A percentile compares a stretch with the other conserved stretches of the same genome.
Evolutionary conservation across 306 rosid species (phyloP).

Genomic region (Styphnolobium japonicum): DNA sequence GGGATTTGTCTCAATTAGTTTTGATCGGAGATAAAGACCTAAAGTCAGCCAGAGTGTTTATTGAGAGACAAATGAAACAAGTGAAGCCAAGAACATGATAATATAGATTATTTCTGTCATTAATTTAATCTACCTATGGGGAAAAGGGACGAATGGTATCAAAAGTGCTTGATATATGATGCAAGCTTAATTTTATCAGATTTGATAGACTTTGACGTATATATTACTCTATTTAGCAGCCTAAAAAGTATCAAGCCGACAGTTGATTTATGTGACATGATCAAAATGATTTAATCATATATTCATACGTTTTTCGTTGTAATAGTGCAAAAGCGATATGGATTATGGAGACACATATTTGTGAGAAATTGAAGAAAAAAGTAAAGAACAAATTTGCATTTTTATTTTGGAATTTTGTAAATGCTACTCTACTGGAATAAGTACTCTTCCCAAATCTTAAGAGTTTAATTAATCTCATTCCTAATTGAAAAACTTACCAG

Average conservation of each 20-base stretch:
- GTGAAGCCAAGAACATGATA: constrained; percentile 32
- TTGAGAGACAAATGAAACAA: constrained; percentile 17
- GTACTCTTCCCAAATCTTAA: background rate
- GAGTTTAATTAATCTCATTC: too few species aligned
- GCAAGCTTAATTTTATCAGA: constrained; percentile 6
- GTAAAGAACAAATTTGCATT: background rate
- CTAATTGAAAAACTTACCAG: too few species aligned
- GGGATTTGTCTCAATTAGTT: constrained; percentile 14
- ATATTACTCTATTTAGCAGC: constrained; percentile 18
- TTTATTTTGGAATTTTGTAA: background rate
- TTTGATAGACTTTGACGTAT: constrained; percentile 26
- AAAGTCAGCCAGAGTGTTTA: background rate
- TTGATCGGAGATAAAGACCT: background rate
- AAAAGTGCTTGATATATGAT: constrained; percentile 1
- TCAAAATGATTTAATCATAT: background rate
- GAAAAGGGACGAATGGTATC: too few species aligned
- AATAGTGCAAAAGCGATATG: background rate
- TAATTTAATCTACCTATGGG: background rate
- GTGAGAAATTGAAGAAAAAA: background rate
- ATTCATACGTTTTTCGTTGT: background rate
- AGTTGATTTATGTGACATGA: background rate
- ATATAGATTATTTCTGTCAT: background rate
- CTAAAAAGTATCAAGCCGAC: constrained; percentile 5
- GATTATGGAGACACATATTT: background rate
- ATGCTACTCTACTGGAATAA: too few species aligned